Evolutionary conservation across 164 flowering plant species (phyloP).

Genomic region (Nymphaea colorata): DNA sequence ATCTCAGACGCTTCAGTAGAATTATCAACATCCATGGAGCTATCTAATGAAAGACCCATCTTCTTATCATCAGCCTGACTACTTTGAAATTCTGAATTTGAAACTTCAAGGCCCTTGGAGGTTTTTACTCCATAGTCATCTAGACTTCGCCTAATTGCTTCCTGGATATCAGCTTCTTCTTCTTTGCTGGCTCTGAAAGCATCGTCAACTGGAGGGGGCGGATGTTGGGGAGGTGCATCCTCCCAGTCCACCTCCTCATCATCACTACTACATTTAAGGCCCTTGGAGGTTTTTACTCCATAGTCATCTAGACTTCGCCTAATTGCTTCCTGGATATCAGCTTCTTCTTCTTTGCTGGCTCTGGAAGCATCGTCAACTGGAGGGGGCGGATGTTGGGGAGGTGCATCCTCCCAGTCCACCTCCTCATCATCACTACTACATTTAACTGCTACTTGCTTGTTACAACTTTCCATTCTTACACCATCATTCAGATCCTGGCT

Average conservation of each 20-base stretch:
- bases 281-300: neutral
- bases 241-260: slow-evolving; percentile 77
- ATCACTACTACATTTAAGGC: slow-evolving; percentile 10
- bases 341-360: slow-evolving; percentile 64
- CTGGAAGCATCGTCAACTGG: slow-evolving; percentile 23
- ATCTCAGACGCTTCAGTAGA: neutral
- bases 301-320: slow-evolving; percentile 48
- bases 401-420: slow-evolving; percentile 79
- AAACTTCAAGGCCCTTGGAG: neutral
- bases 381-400: slow-evolving; percentile 9
- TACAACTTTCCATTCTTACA: neutral
- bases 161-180: slow-evolving; percentile 80
- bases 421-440: slow-evolving; percentile 34
- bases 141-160: slow-evolving; percentile 83
- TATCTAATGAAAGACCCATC: neutral
- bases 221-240: slow-evolving; percentile 31
- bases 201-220: slow-evolving; percentile 12
- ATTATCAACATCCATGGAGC: no score
- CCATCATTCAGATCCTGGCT: neutral
- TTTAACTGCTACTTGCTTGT: neutral
- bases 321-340: slow-evolving; percentile 82
- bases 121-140: slow-evolving; percentile 1
- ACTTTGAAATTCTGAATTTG: neutral
- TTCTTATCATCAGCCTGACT: neutral
- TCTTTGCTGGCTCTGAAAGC: slow-evolving; percentile 41